These are phyloP conservation scores for Russula brevipes DNA, from an alignment of 768 basidiomycete genomes.

Conservation along the genomic window DNA sequence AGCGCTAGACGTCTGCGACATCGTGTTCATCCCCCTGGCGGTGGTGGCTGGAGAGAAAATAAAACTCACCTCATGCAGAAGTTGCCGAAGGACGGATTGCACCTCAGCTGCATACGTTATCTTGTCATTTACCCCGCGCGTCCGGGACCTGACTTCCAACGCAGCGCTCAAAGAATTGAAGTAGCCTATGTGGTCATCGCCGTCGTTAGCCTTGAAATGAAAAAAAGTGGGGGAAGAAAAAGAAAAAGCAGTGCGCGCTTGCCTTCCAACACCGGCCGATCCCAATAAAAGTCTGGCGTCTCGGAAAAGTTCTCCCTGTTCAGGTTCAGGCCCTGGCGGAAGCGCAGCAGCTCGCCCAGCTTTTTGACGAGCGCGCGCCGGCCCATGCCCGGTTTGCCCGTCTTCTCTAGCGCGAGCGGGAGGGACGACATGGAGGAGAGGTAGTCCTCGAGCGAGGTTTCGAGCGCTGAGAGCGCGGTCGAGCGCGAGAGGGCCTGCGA, in stretches of 20 bases:
- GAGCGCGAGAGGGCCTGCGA: constrained; percentile 90
- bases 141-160: constrained; percentile 79
- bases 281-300: constrained; percentile 91
- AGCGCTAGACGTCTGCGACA: constrained; percentile 70
- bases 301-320: constrained; percentile 87
- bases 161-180: constrained; percentile 84
- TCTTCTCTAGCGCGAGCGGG: constrained; percentile 68
- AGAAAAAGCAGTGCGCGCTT: constrained; percentile 23
- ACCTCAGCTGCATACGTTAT: constrained; percentile 88
- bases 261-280: constrained; percentile 87
- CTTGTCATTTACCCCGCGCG: constrained; percentile 82
- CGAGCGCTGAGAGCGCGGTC: constrained; percentile 81
- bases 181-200: constrained; percentile 43
- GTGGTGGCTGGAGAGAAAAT: not conserved
- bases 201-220: constrained; percentile 2
- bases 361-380: constrained; percentile 85
- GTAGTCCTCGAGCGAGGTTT: constrained; percentile 77
- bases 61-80: constrained; percentile 16
- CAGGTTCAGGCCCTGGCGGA: constrained; percentile 88
- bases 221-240: not conserved
- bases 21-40: constrained; percentile 6
- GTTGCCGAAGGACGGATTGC: constrained; percentile 81
- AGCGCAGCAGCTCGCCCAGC: constrained; percentile 85
- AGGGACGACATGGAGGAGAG: constrained; percentile 76
- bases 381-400: constrained; percentile 78